Percentiles rank a stretch among this genome's conserved stretches.
Conservation (phyloP, 2,329 filamentous ascomycete genomes). For the Coniochaeta sp. region DNA sequence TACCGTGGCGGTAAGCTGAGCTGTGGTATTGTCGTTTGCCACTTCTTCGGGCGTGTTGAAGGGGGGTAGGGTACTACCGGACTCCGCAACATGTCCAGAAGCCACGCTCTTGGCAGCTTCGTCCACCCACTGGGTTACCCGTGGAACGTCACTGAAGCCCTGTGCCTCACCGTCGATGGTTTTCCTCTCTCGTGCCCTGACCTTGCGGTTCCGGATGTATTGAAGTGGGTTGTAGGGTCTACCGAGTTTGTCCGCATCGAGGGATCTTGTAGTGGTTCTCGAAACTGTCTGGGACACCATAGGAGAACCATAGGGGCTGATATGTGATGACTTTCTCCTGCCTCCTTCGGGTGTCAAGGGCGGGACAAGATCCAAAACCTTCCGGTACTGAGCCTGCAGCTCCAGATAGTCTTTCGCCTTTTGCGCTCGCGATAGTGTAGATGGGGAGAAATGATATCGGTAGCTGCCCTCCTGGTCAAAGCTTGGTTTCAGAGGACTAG, state of each 20-base stretch:
- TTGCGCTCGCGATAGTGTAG: conserved; percentile 74
- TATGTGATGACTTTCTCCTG: conserved; percentile 27
- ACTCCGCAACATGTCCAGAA: conserved; percentile 20
- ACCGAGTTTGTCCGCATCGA: conserved; percentile 33
- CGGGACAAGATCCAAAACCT: conserved; percentile 71
- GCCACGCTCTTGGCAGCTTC: conserved; percentile 48
- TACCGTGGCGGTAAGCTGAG: conserved; percentile 31
- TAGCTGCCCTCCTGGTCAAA: conserved; percentile 44
- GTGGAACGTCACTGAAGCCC: conserved; percentile 68
- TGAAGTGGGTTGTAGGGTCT: conserved; percentile 87
- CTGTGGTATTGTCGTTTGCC: conserved; percentile 36
- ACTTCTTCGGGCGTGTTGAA: conserved; percentile 40
- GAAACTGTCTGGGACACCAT: conserved; percentile 22
- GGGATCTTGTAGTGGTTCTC: conserved; percentile 11
- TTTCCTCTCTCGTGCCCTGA: conserved; percentile 71
- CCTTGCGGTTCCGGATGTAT: conserved; percentile 83
- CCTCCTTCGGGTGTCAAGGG: conserved; percentile 51
- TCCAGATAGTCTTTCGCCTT: conserved; percentile 83
- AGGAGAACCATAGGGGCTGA: conserved; percentile 36
- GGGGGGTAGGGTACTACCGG: conserved; percentile 33
- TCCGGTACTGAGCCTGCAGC: conserved; percentile 75
- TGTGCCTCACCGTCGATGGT: conserved; percentile 66
- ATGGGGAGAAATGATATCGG: conserved; percentile 65
- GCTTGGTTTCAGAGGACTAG: conserved; percentile 38
- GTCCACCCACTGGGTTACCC: conserved; percentile 72